These are phyloP conservation scores for Wickerhamiella cacticola DNA, from an alignment of 805 yeast genomes.

Conservation along the genomic window DNA sequence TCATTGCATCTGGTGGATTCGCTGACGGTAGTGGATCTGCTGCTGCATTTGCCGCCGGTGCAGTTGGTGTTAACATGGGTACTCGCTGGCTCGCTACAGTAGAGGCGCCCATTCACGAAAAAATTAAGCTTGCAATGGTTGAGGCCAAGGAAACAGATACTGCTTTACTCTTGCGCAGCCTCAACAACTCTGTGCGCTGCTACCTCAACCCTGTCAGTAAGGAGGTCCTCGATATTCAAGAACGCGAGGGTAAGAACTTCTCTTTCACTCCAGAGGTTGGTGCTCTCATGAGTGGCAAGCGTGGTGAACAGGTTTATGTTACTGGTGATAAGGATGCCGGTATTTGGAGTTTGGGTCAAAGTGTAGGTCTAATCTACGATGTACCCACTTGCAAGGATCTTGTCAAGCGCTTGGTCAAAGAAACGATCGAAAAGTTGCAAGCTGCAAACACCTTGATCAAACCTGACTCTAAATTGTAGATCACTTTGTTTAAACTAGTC, in stretches of 20 bases:
- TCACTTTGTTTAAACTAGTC: no score
- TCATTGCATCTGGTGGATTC: conserved; percentile 28
- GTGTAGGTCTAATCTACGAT: conserved; percentile 25
- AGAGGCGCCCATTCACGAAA: conserved; percentile 26
- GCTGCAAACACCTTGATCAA: conserved; percentile 6
- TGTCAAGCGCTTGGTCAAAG: conserved; percentile 22
- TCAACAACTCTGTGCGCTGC: conserved; percentile 26
- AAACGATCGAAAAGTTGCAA: conserved; percentile 17
- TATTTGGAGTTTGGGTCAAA: conserved; percentile 28
- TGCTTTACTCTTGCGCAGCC: conserved; percentile 22
- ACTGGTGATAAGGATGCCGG: conserved; percentile 26
- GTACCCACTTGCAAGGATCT: conserved; percentile 27
- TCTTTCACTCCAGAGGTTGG: conserved; percentile 18
- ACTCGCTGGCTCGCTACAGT: conserved; percentile 27
- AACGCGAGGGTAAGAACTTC: conserved; percentile 20
- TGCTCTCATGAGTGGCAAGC: conserved; percentile 24
- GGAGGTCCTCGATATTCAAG: conserved; percentile 23
- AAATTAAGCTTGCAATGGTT: conserved; percentile 21
- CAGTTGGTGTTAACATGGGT: conserved; percentile 27
- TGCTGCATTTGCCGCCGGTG: conserved; percentile 29
- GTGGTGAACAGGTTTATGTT: conserved; percentile 25
- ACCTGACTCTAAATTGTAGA: conserved; percentile 2
- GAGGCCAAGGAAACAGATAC: conserved; percentile 25
- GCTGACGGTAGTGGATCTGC: conserved; percentile 28
- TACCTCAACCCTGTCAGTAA: conserved; percentile 23